Percentiles rank a stretch among this genome's conserved stretches.
These are phyloP conservation scores for Colletotrichum musae DNA, from an alignment of 2,329 filamentous ascomycete species.

Conservation along the genomic window DNA sequence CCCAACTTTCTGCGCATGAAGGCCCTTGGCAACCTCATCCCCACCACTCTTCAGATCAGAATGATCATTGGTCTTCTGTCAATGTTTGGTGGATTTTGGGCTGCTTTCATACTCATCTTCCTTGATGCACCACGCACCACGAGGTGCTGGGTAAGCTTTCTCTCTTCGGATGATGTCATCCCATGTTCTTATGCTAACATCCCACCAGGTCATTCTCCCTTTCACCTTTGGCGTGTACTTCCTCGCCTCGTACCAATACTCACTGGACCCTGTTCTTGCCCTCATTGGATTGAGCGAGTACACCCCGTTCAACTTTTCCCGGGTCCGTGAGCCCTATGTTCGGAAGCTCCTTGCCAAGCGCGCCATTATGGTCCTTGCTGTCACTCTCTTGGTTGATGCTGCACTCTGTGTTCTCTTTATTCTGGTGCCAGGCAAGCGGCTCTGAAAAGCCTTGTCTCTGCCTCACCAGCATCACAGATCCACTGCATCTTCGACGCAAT, in stretches of 20 bases:
- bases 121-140: conserved; percentile 81
- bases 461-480: conserved; percentile 14
- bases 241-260: conserved; percentile 93
- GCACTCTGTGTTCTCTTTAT: conserved; percentile 93
- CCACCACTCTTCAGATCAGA: conserved; percentile 87
- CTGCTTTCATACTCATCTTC: conserved; percentile 93
- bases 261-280: conserved; percentile 91
- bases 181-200: conserved; percentile 31
- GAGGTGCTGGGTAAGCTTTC: conserved; percentile 83
- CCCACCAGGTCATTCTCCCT: conserved; percentile 77
- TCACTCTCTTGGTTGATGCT: conserved; percentile 83
- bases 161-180: background rate
- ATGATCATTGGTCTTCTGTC: conserved; percentile 87
- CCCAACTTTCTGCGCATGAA: conserved; percentile 96
- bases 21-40: conserved; percentile 94
- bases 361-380: conserved; percentile 82
- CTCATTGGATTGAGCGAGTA: conserved; percentile 95
- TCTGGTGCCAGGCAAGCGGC: conserved; percentile 89
- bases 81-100: conserved; percentile 95
- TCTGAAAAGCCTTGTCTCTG: conserved; percentile 61
- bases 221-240: conserved; percentile 94
- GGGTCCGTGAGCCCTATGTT: conserved; percentile 91
- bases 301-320: conserved; percentile 92
- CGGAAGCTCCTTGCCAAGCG: conserved; percentile 87
- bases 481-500: conserved; percentile 14